These are phyloP conservation scores for Keithomyces neogunnii DNA, from an alignment of 2,329 filamentous ascomycete species.

Conservation along the genomic window DNA sequence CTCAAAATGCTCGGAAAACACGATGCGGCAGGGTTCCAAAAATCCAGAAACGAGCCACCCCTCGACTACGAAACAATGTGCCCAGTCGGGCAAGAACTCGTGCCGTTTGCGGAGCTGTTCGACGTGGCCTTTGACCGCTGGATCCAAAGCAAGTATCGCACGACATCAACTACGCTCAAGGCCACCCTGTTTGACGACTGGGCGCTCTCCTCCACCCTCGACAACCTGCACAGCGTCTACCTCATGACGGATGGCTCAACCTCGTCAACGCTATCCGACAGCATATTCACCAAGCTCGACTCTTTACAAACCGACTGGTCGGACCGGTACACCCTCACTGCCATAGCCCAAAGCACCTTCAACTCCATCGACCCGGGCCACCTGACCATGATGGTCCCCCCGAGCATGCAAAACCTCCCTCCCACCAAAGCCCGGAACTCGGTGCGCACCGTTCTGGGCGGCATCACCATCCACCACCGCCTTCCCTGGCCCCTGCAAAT, in stretches of 20 bases:
- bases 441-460: slow-evolving; percentile 47
- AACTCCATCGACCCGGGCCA: slow-evolving; percentile 48
- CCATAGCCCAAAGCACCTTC: slow-evolving; percentile 67
- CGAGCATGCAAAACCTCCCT: slow-evolving; percentile 29
- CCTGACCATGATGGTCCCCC: slow-evolving; percentile 49
- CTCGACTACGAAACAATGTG: slow-evolving; percentile 53
- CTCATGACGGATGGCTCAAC: slow-evolving; percentile 66
- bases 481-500: slow-evolving; percentile 62
- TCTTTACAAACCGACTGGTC: slow-evolving; percentile 55
- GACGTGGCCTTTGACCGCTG: slow-evolving; percentile 62
- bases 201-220: slow-evolving; percentile 55
- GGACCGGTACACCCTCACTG: slow-evolving; percentile 73
- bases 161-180: slow-evolving; percentile 59
- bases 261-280: slow-evolving; percentile 55
- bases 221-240: slow-evolving; percentile 64
- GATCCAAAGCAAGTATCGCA: slow-evolving; percentile 65
- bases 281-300: slow-evolving; percentile 70
- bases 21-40: slow-evolving; percentile 22
- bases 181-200: slow-evolving; percentile 60
- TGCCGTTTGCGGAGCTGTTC: slow-evolving; percentile 70
- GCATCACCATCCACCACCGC: slow-evolving; percentile 59
- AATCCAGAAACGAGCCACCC: slow-evolving; percentile 28
- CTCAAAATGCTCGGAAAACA: slow-evolving; percentile 61
- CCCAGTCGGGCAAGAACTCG: slow-evolving; percentile 36
- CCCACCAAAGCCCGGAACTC: slow-evolving; percentile 44